phyloP scores from a whole-genome alignment of 1,284 basidiomycete species.

The Takashimella tepidaria region DNA sequence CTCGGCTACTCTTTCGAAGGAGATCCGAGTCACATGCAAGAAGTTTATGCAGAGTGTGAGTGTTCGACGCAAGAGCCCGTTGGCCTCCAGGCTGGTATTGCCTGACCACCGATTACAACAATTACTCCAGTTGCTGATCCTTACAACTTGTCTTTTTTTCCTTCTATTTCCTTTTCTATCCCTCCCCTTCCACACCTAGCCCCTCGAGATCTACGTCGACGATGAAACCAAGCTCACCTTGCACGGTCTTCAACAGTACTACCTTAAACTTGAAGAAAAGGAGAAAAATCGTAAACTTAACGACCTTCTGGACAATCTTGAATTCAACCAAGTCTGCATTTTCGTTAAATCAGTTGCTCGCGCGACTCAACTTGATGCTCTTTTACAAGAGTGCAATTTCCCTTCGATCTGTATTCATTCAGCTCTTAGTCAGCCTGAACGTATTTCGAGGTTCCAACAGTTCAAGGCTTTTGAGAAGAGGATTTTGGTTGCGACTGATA shows the following conservation, averaged over 20 bases:
- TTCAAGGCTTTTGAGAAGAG: constrained; percentile 99
- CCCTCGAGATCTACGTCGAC: constrained; percentile 98
- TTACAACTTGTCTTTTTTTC: too few species aligned
- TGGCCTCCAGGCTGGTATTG: too few species aligned
- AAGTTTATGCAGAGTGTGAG: constrained; percentile 99
- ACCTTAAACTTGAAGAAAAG: constrained; percentile 90
- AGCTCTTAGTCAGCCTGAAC: constrained; percentile 87
- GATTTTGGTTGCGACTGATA: constrained; percentile 95
- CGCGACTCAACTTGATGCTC: constrained; percentile 92
- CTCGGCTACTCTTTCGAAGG: constrained; percentile 95
- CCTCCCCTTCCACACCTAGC: constrained; percentile 54
- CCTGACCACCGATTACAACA: too few species aligned
- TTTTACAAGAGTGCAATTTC: constrained; percentile 96
- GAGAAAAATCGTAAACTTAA: constrained; percentile 98
- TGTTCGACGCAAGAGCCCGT: too few species aligned
- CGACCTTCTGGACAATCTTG: constrained; percentile 89
- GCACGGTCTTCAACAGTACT: constrained; percentile 98
- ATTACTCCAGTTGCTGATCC: too few species aligned
- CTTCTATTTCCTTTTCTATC: too few species aligned
- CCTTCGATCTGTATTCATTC: constrained; percentile 98
- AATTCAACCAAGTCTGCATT: constrained; percentile 99
- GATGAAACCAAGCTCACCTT: constrained; percentile 99
- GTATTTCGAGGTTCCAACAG: constrained; percentile 93
- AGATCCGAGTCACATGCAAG: constrained; percentile 95
- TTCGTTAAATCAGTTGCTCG: constrained; percentile 98